phyloP scores from a whole-genome alignment of 305 asterid species.

The Fraxinus albicans region DNA sequence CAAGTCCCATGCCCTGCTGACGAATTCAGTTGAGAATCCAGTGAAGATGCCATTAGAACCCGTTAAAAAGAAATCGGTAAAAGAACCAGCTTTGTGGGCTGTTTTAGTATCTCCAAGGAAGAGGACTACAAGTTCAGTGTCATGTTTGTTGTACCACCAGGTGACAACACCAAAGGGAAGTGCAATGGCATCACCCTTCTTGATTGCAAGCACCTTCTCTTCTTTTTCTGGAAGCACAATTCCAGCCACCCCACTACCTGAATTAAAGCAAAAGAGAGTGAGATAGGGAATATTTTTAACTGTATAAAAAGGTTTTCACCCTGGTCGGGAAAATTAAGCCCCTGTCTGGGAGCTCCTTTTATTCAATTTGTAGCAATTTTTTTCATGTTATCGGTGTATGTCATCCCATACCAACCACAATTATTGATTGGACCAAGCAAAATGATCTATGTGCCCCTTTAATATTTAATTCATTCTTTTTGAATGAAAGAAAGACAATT shows the following conservation, averaged over 20 bases:
- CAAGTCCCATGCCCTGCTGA: slow-evolving; percentile 60
- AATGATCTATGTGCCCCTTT: too few relatives aligned
- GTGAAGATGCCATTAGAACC: slow-evolving; percentile 76
- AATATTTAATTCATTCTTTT: too few relatives aligned
- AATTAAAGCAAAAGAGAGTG: neutral
- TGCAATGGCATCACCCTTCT: slow-evolving; percentile 74
- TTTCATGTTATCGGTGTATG: too few relatives aligned
- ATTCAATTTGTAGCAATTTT: too few relatives aligned
- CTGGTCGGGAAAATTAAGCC: neutral
- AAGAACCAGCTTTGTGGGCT: slow-evolving; percentile 62
- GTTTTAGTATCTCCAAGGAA: slow-evolving; percentile 74
- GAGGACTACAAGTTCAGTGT: slow-evolving; percentile 60
- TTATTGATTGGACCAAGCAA: too few relatives aligned
- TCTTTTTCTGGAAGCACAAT: slow-evolving; percentile 70
- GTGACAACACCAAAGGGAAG: slow-evolving; percentile 79
- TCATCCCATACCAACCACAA: too few relatives aligned
- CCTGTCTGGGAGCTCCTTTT: too few relatives aligned
- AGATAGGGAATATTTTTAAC: neutral
- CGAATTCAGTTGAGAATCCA: slow-evolving; percentile 70
- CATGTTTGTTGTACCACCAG: slow-evolving; percentile 82
- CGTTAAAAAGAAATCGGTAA: slow-evolving; percentile 66
- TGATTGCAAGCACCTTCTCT: slow-evolving; percentile 70
- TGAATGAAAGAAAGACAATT: too few relatives aligned
- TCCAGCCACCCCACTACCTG: slow-evolving; percentile 66
- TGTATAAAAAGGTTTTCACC: neutral